A percentile compares a stretch with the other conserved stretches of the same genome.
phyloP scores from a whole-genome alignment of 1,284 basidiomycete genomes.

The Erythrobasidium hasegawianum region DNA sequence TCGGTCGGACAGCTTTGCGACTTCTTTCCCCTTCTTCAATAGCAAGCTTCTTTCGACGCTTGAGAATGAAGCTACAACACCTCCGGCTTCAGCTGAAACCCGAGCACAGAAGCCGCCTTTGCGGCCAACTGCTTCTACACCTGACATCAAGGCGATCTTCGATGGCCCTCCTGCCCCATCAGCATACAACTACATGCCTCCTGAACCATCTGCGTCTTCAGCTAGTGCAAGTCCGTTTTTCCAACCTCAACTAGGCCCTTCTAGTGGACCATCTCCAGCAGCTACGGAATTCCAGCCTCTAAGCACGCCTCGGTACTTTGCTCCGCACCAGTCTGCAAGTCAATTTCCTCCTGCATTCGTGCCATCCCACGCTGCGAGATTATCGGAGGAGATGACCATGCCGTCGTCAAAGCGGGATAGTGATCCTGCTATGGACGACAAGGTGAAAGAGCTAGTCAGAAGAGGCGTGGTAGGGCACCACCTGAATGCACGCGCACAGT shows the following conservation, averaged over 20 bases:
- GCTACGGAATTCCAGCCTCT: conserved; percentile 16
- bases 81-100: not conserved
- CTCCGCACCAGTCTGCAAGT: not conserved
- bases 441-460: conserved; percentile 27
- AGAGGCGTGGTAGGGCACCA: conserved; percentile 30
- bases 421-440: conserved; percentile 31
- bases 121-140: conserved; percentile 78
- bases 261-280: not conserved
- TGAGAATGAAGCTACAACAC: conserved; percentile 8
- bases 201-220: not conserved
- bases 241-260: not conserved
- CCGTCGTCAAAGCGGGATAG: conserved; percentile 17
- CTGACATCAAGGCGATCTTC: conserved; percentile 93
- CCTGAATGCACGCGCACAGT: conserved; percentile 32
- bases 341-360: conserved; percentile 8
- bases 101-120: conserved; percentile 48
- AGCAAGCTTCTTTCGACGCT: conserved; percentile 68
- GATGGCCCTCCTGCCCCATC: conserved; percentile 57
- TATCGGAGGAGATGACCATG: not conserved
- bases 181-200: conserved; percentile 21
- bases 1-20: conserved; percentile 73
- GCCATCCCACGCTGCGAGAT: not conserved
- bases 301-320: conserved; percentile 19
- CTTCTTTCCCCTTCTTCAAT: conserved; percentile 94
- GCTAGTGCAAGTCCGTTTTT: conserved; percentile 1